These are phyloP conservation scores for Rhodomyrtus tomentosa DNA, from an alignment of 345 rosid genomes.

Conservation along the genomic window DNA sequence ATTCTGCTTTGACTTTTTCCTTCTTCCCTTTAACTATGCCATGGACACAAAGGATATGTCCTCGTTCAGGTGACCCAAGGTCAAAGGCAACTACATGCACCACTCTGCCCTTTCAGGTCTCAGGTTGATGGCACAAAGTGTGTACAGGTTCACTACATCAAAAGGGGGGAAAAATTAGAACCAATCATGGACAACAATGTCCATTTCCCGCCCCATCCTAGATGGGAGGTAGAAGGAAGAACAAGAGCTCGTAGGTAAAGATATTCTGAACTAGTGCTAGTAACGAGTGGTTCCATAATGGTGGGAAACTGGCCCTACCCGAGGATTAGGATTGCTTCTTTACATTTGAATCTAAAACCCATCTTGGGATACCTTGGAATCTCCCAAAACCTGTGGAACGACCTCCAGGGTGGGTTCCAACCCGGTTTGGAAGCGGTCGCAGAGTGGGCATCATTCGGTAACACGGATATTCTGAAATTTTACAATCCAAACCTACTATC, in stretches of 20 bases:
- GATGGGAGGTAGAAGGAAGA: not conserved
- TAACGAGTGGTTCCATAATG: not conserved
- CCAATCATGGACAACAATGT: not conserved
- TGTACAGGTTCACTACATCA: not conserved
- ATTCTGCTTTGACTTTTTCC: not conserved
- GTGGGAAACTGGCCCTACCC: not conserved
- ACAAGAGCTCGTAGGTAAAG: not conserved
- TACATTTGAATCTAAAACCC: not conserved
- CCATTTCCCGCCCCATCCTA: not conserved
- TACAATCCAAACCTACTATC: not conserved
- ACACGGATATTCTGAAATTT: not conserved
- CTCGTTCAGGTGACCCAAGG: not conserved
- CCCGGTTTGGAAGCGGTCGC: not conserved
- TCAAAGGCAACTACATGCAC: not conserved
- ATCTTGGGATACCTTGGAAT: not conserved
- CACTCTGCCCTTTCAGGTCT: not conserved
- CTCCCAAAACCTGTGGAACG: not conserved
- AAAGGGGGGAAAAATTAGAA: not conserved
- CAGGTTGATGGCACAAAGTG: not conserved
- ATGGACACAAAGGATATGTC: not conserved
- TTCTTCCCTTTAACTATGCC: not conserved
- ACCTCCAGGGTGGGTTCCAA: not conserved
- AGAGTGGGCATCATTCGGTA: not conserved
- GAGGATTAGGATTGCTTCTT: not conserved
- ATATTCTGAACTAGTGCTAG: not conserved